Evolutionary conservation across 1,284 basidiomycete species (phyloP).

Genomic region (Rhodotorula sp.): DNA sequence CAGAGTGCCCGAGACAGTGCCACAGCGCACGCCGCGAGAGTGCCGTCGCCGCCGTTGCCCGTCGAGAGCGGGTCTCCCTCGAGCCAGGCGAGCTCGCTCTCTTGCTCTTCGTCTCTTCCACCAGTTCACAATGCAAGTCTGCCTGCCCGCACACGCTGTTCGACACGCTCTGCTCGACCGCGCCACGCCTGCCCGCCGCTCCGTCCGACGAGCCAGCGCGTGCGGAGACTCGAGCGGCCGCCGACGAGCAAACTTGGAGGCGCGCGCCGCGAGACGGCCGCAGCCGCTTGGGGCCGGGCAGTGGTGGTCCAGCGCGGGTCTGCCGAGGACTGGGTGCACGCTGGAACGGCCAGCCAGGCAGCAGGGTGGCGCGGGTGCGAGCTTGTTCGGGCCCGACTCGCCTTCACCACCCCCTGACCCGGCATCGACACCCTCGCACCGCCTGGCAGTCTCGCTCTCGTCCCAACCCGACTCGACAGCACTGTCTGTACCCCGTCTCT

Average conservation of each 20-base stretch:
- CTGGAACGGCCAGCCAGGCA: not conserved
- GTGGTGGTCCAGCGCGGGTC: not conserved
- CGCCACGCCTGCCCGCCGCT: not conserved
- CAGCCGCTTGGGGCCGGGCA: too few species aligned
- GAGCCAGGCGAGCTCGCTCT: not conserved
- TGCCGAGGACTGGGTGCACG: not conserved
- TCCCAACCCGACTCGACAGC: not conserved
- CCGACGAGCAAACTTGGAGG: not conserved
- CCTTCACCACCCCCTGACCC: not conserved
- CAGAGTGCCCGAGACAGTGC: not conserved
- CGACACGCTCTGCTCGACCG: not conserved
- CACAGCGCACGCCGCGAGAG: not conserved
- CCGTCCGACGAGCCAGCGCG: not conserved
- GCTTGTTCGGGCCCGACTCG: not conserved
- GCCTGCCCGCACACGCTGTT: not conserved
- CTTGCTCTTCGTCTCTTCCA: not conserved
- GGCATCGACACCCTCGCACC: not conserved
- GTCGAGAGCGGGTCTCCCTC: not conserved
- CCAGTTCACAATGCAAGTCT: not conserved
- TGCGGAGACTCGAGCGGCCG: not conserved
- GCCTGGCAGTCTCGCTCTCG: not conserved
- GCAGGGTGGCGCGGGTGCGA: not conserved
- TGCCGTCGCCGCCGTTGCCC: not conserved
- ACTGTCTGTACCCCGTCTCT: not conserved
- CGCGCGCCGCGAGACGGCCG: not conserved